phyloP scores from a whole-genome alignment of 176 grass and related monocot species.

The Juncus effusus region DNA sequence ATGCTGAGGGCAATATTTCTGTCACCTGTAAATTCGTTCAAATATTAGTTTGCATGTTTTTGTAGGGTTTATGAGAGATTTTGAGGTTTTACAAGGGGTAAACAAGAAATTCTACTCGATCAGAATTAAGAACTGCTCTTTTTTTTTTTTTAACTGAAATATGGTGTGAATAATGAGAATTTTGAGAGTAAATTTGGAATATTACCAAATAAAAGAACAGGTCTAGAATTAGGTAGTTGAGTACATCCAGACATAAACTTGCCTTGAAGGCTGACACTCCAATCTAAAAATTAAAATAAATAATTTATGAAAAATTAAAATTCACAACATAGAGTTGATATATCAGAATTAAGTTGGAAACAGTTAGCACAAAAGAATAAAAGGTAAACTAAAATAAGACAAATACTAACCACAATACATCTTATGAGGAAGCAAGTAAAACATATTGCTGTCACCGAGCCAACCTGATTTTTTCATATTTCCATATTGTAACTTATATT shows the following conservation, averaged over 20 bases:
- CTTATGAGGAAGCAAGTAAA: slow-evolving; percentile 82
- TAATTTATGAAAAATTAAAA: neutral
- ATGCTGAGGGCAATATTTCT: slow-evolving; percentile 34
- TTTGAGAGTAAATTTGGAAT: neutral
- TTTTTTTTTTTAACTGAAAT: neutral
- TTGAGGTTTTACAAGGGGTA: neutral
- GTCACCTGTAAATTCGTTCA: slow-evolving; percentile 23
- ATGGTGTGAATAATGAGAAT: neutral
- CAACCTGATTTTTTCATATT: slow-evolving; percentile 46
- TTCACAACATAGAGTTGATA: too few species aligned
- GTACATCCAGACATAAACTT: slow-evolving; percentile 29
- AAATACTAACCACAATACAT: slow-evolving; percentile 72
- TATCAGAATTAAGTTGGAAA: too few species aligned
- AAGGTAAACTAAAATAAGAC: slow-evolving; percentile 1
- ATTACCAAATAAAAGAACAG: slow-evolving; percentile 36
- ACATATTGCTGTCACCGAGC: slow-evolving; percentile 77
- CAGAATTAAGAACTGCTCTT: neutral
- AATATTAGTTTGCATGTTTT: too few species aligned
- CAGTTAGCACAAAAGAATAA: too few species aligned
- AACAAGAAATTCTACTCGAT: neutral
- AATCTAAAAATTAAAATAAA: slow-evolving; percentile 23
- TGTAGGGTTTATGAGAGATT: too few species aligned
- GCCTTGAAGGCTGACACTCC: slow-evolving; percentile 31
- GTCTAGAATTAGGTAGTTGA: slow-evolving; percentile 36
- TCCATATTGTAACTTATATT: slow-evolving; percentile 13